Evolutionary conservation across 1,139 yeast genomes (phyloP), one percentile per base, ranked within the genome.

Genomic region (Trichomonascaceae sp.): DNA sequence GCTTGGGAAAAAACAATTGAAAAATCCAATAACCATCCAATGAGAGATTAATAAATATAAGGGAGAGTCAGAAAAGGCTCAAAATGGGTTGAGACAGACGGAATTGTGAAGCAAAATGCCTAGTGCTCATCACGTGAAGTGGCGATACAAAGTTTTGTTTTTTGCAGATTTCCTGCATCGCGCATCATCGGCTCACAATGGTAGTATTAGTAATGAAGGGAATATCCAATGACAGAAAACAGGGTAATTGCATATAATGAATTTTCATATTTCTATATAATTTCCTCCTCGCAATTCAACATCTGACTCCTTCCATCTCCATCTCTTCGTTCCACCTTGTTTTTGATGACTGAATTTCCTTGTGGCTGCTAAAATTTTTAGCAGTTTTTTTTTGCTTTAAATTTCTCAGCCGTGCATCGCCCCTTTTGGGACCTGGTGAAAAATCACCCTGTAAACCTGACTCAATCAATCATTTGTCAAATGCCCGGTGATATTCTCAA

Each of bases 401-500:
- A 22, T 18, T 43, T 19, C 22, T 19, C 45, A 43, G 45, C 45
- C 45, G 45, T 17, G n/a, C 45, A 4, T 17, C n/a, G 3, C 22
- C 3, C 24, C 7, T 12, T 43, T 19, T 22, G 27, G 45, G 22
- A 43, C 27, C n/a, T n/a, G n/a, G n/a, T 43, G 45, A 43, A 43
- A 43, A 43, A 43, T 43, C 45, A 19, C 15, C 22, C 38, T 12
- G 4, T 36, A 13, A 5, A 27, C 9, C 32, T 36, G 15, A 36
- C 17, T 36, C 41, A 36, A 17, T n/a, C n/a, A 2, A 32, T n/a
- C 38, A 32, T 5, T 9, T 67, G 41, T 20, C 27, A 5, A 20
- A 24, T 22, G 32, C 32, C 47, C 15, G 18, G 47, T 6, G 47
- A 24, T 24, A 19, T 43, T 2, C 9, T 20, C 15, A 36, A 36